phyloP scores from a whole-genome alignment of 306 rosid species.

The Phaseolus lunatus region DNA sequence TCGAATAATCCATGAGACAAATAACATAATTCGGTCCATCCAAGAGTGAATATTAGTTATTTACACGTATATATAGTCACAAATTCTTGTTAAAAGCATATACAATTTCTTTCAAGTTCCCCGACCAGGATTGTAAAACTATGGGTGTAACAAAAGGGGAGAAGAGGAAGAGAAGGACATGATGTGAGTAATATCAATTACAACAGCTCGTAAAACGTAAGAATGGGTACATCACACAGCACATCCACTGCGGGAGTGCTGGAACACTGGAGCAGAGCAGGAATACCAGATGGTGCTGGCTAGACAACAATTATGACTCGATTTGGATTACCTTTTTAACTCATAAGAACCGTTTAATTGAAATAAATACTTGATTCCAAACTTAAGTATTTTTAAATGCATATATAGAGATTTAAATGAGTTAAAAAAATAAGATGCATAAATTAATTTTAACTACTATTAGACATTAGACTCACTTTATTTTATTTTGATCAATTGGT shows the following conservation, averaged over 20 bases:
- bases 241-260: neutral
- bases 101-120: neutral
- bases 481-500: neutral
- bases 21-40: neutral
- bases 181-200: neutral
- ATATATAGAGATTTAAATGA: neutral
- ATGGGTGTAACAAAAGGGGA: neutral
- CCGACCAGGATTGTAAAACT: neutral
- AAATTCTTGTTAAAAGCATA: neutral
- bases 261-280: neutral
- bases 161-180: neutral
- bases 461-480: neutral
- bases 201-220: neutral
- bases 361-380: neutral
- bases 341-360: neutral
- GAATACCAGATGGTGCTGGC: slow-evolving; percentile 11
- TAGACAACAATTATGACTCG: slow-evolving; percentile 16
- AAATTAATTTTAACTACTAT: neutral
- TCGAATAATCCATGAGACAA: neutral
- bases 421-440: neutral
- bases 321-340: neutral
- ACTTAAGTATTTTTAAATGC: neutral
- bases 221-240: neutral
- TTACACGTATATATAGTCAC: neutral
- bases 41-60: neutral